A percentile compares a stretch with the other conserved stretches of the same genome.
phyloP scores from a whole-genome alignment of 192 early-diverging fungal species.

The Backusella morwellensis region DNA sequence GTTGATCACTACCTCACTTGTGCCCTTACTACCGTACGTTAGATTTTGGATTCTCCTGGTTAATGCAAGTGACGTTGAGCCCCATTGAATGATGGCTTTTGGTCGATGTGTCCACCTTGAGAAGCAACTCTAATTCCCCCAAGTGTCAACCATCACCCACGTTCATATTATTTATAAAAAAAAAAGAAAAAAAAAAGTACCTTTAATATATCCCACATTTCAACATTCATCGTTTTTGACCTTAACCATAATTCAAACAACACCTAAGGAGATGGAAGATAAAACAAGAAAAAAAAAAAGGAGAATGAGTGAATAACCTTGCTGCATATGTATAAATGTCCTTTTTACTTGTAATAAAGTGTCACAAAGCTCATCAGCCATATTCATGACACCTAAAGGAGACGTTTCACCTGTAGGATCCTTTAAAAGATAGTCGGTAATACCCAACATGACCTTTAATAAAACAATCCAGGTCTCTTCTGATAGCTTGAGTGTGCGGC shows the following conservation, averaged over 20 bases:
- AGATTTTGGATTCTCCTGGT: constrained; percentile 64
- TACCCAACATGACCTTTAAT: constrained; percentile 77
- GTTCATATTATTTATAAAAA: too few species aligned
- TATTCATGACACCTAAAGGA: constrained; percentile 36
- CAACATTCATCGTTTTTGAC: constrained; percentile 58
- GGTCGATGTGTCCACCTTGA: constrained; percentile 73
- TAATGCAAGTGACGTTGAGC: constrained; percentile 61
- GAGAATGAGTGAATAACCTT: neutral
- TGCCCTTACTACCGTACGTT: constrained; percentile 69
- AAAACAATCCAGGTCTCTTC: constrained; percentile 80
- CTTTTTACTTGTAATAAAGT: constrained; percentile 58
- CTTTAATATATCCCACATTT: constrained; percentile 82
- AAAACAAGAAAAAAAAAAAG: neutral
- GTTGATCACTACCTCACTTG: constrained; percentile 53
- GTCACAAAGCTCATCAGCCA: constrained; percentile 80
- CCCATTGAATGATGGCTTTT: constrained; percentile 76
- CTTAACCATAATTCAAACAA: constrained; percentile 80
- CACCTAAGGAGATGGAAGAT: constrained; percentile 32
- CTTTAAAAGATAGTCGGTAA: constrained; percentile 68
- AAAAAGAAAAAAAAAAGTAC: neutral
- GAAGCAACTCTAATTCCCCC: constrained; percentile 42
- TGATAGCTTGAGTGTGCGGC: constrained; percentile 61
- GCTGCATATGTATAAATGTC: neutral
- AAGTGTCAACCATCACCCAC: neutral
- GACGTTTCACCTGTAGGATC: constrained; percentile 45